Percentiles rank a stretch among this genome's conserved stretches.
Evolutionary conservation across 129 eudicot genomes (phyloP).

Genomic region (Silybum marianum): DNA sequence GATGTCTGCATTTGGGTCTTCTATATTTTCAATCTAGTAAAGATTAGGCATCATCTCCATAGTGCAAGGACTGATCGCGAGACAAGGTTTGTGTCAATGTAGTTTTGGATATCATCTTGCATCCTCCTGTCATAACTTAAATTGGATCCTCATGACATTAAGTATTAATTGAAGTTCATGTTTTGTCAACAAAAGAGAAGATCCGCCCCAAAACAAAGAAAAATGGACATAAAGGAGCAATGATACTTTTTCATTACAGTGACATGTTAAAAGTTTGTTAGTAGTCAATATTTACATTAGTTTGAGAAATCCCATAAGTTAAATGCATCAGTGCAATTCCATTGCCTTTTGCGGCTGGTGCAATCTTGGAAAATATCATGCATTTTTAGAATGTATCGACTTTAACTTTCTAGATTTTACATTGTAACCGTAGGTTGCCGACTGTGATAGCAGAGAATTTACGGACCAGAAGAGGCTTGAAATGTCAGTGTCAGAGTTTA

Average conservation of each 20-base stretch:
- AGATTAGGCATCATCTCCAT: not conserved
- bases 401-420: not conserved
- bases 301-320: not conserved
- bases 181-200: too few species aligned
- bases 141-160: not conserved
- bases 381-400: not conserved
- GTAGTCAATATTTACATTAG: not conserved
- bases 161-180: not conserved
- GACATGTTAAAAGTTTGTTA: not conserved
- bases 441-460: slow-evolving; percentile 73
- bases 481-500: slow-evolving; percentile 84
- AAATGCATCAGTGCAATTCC: not conserved
- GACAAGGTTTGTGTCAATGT: not conserved
- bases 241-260: not conserved
- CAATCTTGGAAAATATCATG: not conserved
- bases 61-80: not conserved
- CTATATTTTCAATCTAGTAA: not conserved
- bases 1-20: not conserved
- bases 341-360: not conserved
- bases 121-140: not conserved
- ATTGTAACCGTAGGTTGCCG: slow-evolving; percentile 71
- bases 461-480: slow-evolving; percentile 74
- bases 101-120: not conserved
- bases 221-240: not conserved
- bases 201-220: not conserved